These are phyloP conservation scores for Botrytis paeoniae DNA, from an alignment of 2,329 filamentous ascomycete genomes.

Conservation along the genomic window DNA sequence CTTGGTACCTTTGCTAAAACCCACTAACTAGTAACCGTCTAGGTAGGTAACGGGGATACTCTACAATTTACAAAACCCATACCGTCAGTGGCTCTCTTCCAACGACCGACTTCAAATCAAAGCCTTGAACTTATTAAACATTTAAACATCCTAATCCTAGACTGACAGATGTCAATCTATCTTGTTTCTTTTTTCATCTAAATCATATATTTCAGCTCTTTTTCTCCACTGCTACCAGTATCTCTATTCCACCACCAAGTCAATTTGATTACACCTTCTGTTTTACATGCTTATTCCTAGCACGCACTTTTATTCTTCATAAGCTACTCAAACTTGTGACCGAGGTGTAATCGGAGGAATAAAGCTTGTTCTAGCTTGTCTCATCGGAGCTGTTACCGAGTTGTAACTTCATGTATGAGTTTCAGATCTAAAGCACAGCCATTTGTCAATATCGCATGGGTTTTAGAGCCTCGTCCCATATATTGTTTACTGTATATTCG, in stretches of 20 bases:
- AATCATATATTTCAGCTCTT: neutral
- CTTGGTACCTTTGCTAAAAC: neutral
- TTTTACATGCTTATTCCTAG: constrained; percentile 7
- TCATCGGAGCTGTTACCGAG: constrained; percentile 4
- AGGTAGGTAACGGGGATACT: neutral
- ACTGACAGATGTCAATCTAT: neutral
- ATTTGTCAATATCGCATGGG: constrained; percentile 11
- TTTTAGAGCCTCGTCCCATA: constrained; percentile 13
- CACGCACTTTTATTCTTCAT: neutral
- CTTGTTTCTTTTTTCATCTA: neutral
- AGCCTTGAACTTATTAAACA: neutral
- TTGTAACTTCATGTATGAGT: constrained; percentile 7
- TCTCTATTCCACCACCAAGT: neutral
- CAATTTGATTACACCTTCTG: neutral
- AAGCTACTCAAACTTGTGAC: neutral
- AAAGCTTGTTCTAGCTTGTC: constrained; percentile 12
- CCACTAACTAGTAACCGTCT: neutral
- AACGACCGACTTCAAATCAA: neutral
- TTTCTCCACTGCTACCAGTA: neutral
- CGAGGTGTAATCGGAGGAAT: neutral
- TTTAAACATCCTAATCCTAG: neutral
- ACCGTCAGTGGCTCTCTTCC: neutral
- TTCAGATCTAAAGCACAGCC: constrained; percentile 16
- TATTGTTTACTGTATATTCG: neutral
- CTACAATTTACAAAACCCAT: neutral